Conservation (phyloP, 1,284 basidiomycete species). For the Neonothopanus nambi region DNA sequence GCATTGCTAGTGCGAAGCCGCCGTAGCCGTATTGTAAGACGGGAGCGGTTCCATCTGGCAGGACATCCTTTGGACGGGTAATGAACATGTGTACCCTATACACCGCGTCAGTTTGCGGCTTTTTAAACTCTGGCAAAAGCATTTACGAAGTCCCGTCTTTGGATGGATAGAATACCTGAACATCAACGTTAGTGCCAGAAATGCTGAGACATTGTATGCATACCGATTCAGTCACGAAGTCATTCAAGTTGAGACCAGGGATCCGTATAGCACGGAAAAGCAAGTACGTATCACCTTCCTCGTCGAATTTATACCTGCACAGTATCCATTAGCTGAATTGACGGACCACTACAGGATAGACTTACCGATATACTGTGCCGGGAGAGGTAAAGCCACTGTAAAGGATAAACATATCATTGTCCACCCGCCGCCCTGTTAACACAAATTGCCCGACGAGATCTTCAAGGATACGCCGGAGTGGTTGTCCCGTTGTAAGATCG, state of each 20-base stretch:
- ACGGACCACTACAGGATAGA: not conserved
- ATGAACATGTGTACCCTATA: conserved; percentile 1
- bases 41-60: not conserved
- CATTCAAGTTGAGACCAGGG: not conserved
- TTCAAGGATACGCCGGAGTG: not conserved
- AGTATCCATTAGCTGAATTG: no score
- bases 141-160: conserved; percentile 2
- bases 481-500: not conserved
- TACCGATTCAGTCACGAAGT: conserved; percentile 1
- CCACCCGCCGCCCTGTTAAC: not conserved
- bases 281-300: not conserved
- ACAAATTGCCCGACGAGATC: not conserved
- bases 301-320: not conserved
- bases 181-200: not conserved
- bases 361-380: not conserved
- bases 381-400: conserved; percentile 4
- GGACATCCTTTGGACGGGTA: not conserved
- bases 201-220: not conserved
- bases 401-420: conserved; percentile 6
- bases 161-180: conserved; percentile 1
- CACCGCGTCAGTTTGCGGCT: not conserved
- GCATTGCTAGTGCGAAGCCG: not conserved
- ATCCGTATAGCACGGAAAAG: conserved; percentile 1
- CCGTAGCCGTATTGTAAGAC: conserved; percentile 2
- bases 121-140: not conserved